Percentiles rank a stretch among this genome's conserved stretches.
These are phyloP conservation scores for Trypanosoma rangeli DNA, from an alignment of 208 protist genomes.

Conservation along the genomic window DNA sequence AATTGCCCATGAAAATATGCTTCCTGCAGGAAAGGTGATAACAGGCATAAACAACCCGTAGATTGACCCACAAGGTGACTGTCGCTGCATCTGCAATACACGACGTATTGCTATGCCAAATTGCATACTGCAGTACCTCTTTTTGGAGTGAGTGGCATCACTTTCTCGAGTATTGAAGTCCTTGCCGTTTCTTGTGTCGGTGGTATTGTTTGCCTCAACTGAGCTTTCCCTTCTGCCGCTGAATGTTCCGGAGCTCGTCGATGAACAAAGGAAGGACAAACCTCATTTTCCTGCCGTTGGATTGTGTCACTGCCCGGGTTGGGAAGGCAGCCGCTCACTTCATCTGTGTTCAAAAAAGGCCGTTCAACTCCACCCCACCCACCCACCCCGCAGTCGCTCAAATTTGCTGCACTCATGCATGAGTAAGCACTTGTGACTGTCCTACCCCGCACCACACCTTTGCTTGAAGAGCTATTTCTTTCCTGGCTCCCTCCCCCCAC, in stretches of 20 bases:
- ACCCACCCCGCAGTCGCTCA: neutral
- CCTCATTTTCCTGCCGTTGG: no score
- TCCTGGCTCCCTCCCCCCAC: no score
- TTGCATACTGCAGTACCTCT: constrained; percentile 43
- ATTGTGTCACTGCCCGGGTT: neutral
- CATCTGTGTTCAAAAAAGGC: neutral
- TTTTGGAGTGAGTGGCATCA: neutral
- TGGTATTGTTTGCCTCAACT: neutral
- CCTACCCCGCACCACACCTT: neutral
- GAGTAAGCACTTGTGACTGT: no score
- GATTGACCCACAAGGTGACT: constrained; percentile 31
- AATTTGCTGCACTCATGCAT: neutral
- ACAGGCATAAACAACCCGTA: constrained; percentile 70
- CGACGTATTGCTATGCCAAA: constrained; percentile 48
- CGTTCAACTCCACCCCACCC: no score
- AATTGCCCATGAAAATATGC: no score
- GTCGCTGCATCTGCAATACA: constrained; percentile 45
- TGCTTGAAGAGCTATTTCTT: no score
- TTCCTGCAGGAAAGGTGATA: no score
- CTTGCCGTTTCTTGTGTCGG: neutral
- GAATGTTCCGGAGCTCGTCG: neutral
- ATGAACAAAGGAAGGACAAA: no score
- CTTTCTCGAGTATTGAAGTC: neutral
- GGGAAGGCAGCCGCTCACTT: neutral
- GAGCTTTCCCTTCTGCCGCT: neutral